Evolutionary conservation across 768 basidiomycete species (phyloP).

Genomic region (Pulveroboletus sp.): DNA sequence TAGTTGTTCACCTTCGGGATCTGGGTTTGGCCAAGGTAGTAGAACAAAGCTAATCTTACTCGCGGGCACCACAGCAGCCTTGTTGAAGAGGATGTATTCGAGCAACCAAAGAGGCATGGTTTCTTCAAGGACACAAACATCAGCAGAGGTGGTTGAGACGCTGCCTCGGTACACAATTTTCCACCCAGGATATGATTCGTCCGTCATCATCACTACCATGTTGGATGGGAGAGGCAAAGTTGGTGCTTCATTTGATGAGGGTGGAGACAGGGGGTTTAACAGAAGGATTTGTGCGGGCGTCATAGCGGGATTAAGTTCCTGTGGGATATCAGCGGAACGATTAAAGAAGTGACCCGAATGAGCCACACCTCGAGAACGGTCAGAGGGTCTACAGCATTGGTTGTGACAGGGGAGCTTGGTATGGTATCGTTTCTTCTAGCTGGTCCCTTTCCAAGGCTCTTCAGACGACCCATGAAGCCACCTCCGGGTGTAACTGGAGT

Average conservation of each 20-base stretch:
- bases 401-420: constrained; percentile 25
- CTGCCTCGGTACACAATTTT: constrained; percentile 72
- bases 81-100: constrained; percentile 77
- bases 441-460: constrained; percentile 63
- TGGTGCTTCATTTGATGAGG: constrained; percentile 70
- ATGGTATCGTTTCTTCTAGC: constrained; percentile 31
- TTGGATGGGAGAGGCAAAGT: constrained; percentile 52
- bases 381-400: constrained; percentile 13
- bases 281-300: constrained; percentile 55
- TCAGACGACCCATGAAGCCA: constrained; percentile 77
- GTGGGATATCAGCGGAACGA: constrained; percentile 1
- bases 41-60: constrained; percentile 88
- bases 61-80: constrained; percentile 45
- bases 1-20: constrained; percentile 54
- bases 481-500: constrained; percentile 48
- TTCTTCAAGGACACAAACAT: constrained; percentile 60
- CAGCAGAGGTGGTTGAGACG: constrained; percentile 53
- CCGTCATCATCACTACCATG: constrained; percentile 72
- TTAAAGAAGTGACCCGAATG: neutral
- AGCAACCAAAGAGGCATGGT: constrained; percentile 84
- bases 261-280: constrained; percentile 56
- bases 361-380: constrained; percentile 25
- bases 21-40: constrained; percentile 65
- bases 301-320: constrained; percentile 35
- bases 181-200: constrained; percentile 76